Conservation (phyloP, 169 alveolate genomes). For the Eimeria praecox region DNA sequence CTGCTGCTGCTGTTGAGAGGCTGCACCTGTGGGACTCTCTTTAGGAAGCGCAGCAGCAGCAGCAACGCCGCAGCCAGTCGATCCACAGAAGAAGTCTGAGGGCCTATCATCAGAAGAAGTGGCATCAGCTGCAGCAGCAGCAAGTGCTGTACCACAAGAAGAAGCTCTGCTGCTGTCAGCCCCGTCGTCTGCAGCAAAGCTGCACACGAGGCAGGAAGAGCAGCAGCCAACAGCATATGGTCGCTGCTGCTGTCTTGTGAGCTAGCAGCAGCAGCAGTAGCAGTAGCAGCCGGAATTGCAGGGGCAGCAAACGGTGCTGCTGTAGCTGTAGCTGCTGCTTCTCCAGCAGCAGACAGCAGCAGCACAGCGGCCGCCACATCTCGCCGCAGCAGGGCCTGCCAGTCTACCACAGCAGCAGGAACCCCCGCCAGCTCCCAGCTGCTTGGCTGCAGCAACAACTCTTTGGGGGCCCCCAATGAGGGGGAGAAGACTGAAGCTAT, state of each 20-base stretch:
- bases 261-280: constrained; percentile 15
- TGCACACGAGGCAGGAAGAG: constrained; percentile 11
- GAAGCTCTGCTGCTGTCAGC: constrained; percentile 54
- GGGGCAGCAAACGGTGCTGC: constrained; percentile 4
- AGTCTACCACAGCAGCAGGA: constrained; percentile 18
- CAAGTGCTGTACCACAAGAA: constrained; percentile 32
- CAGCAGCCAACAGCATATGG: neutral
- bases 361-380: constrained; percentile 43
- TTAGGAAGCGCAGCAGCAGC: constrained; percentile 75
- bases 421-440: constrained; percentile 34
- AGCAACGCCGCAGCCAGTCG: constrained; percentile 66
- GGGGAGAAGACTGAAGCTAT: constrained; percentile 54
- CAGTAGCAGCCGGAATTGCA: constrained; percentile 30
- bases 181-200: constrained; percentile 62
- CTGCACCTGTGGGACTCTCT: constrained; percentile 6
- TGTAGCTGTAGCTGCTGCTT: constrained; percentile 10
- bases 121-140: constrained; percentile 73
- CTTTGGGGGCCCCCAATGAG: constrained; percentile 14
- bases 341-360: constrained; percentile 43
- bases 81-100: neutral
- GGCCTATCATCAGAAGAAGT: neutral
- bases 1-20: constrained; percentile 20
- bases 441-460: constrained; percentile 46
- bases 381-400: constrained; percentile 59
- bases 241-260: neutral